A percentile compares a stretch with the other conserved stretches of the same genome.
Conservation (phyloP, 306 rosid genomes). For the Clitoria ternatea region DNA sequence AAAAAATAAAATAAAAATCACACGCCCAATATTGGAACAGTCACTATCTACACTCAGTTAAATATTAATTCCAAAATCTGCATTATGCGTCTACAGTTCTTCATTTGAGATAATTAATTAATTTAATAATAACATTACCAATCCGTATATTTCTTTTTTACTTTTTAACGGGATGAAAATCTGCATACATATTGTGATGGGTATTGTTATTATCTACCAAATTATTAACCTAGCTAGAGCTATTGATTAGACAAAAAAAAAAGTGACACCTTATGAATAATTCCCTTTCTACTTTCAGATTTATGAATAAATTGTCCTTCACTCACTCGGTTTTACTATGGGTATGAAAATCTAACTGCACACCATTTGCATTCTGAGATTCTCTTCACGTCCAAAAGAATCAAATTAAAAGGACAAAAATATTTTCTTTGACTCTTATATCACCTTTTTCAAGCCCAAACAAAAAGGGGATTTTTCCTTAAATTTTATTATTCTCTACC, state of each 20-base stretch:
- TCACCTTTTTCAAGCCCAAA: neutral
- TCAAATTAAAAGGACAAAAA: conserved; percentile 3
- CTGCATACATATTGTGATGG: neutral
- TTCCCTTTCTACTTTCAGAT: neutral
- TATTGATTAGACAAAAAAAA: neutral
- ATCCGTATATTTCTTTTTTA: neutral
- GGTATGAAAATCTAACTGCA: neutral
- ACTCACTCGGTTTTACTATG: neutral
- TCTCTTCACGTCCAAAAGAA: conserved; percentile 5
- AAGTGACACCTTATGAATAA: neutral
- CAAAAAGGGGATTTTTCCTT: neutral
- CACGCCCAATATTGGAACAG: neutral
- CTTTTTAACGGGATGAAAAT: neutral
- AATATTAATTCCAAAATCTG: neutral
- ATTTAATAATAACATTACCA: neutral
- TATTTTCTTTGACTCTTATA: neutral
- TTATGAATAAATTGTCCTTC: neutral
- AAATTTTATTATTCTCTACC: conserved; percentile 39
- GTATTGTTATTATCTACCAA: neutral
- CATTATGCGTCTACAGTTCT: neutral
- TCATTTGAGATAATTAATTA: neutral
- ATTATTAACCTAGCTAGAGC: neutral
- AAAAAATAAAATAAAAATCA: too few relatives aligned
- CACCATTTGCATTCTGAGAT: conserved; percentile 9
- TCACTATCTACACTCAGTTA: too few relatives aligned